phyloP scores from a whole-genome alignment of 2,329 filamentous ascomycete species.

The Trichoderma endophyticum region DNA sequence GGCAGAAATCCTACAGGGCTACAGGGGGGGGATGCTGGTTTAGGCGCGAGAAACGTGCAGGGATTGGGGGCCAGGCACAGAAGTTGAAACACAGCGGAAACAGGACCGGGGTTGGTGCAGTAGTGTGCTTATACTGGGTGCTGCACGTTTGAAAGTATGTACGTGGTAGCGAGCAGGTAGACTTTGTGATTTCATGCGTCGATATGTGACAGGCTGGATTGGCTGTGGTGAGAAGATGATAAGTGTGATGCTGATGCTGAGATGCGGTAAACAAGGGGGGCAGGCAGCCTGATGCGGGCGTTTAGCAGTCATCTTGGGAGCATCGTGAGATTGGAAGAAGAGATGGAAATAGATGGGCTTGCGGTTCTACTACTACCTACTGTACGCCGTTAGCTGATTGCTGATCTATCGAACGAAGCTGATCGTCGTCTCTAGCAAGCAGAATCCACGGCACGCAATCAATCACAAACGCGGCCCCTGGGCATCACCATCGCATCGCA shows the following conservation, averaged over 20 bases:
- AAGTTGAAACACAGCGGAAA: conserved; percentile 1
- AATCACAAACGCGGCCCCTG: background rate
- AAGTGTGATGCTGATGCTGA: background rate
- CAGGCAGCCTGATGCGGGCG: background rate
- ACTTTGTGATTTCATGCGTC: background rate
- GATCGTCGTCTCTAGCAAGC: background rate
- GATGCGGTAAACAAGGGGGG: background rate
- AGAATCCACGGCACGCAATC: background rate
- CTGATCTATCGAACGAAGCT: background rate
- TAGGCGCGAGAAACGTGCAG: background rate
- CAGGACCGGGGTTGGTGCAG: background rate
- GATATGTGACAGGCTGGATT: background rate
- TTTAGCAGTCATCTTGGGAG: background rate
- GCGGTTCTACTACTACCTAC: background rate
- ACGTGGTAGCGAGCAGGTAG: background rate
- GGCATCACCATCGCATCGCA: background rate
- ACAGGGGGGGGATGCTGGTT: background rate
- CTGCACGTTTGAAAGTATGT: background rate
- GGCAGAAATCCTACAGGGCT: background rate
- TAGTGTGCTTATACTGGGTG: background rate
- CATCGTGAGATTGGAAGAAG: background rate
- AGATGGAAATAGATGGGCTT: background rate
- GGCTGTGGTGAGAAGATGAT: background rate
- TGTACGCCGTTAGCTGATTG: background rate
- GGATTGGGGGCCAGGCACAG: conserved; percentile 2